Evolutionary conservation across 345 rosid species (phyloP), one percentile per base, ranked within the genome.

Genomic region (Eucalyptus camaldulensis): DNA sequence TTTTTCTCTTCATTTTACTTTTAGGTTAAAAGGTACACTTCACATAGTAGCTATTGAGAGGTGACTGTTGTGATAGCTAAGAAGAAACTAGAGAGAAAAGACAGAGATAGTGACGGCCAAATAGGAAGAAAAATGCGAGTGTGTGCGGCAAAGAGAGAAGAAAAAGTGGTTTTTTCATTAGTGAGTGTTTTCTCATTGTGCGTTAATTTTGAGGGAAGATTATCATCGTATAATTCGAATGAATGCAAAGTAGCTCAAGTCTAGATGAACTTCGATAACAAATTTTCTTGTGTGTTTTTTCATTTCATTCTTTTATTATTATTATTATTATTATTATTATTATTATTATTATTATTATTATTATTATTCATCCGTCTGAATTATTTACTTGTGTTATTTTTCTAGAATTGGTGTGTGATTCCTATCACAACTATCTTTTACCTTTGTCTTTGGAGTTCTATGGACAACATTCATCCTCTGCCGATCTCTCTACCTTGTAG

Each of bases 131-230:
- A 24, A 56, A 56, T 24, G 62, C 3, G 29, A 4, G 1, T 5
- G 6, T 56, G 62, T 5, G 62, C 9, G 4, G 27, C 5, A 22
- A 54, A 54, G 5, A 56, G 29, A 56, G 62, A 56, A 56, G 62
- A 56, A 56, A 56, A 22, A 24, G 6, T 56, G 1, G 0, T 9
- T 56, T 56, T 56, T 56, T 56, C 10, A 4, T 56, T 5, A 0
- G 13, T 5, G 6, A 56, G 29, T 56, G 6, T 56, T 56, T 10
- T 56, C 3, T 56, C 0, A 22, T 56, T 4, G 1, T 24, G 0
- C 0, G 6, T 11, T 56, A 24, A 24, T 56, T 0, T 56, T 10
- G 29, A 56, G 13, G 2, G 13, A 10, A 56, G 5, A 24, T 22
- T 56, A 56, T 10, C 2, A 53, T 53, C 21, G 0, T 53, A 5